Evolutionary conservation across 352 stramenopile genomes (phyloP).

Genomic region (Globisporangium nunn): DNA sequence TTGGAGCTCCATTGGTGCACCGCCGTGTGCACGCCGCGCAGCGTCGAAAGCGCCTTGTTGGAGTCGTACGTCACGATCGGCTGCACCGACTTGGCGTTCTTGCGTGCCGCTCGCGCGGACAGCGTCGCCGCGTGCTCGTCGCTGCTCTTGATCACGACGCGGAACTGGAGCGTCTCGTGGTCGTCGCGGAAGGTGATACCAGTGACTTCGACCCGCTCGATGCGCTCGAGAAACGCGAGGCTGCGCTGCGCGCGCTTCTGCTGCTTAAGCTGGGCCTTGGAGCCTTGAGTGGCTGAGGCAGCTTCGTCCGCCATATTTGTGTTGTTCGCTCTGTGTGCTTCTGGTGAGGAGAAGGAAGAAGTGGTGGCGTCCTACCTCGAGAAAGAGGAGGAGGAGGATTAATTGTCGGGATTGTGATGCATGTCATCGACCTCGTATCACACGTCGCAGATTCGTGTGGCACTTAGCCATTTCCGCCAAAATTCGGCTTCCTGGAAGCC

Average conservation of each 20-base stretch:
- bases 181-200: constrained; percentile 7
- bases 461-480: background rate
- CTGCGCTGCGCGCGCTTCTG: constrained; percentile 4
- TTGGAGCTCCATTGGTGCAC: constrained; percentile 11
- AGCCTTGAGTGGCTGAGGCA: background rate
- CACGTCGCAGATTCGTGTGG: background rate
- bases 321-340: background rate
- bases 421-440: background rate
- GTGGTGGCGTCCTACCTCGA: background rate
- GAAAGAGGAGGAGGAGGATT: background rate
- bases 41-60: constrained; percentile 10
- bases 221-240: constrained; percentile 11
- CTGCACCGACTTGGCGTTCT: constrained; percentile 6
- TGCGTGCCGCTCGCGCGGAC: constrained; percentile 4
- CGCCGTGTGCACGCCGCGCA: constrained; percentile 6
- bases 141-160: constrained; percentile 10
- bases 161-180: constrained; percentile 9
- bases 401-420: no score
- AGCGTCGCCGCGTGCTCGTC: background rate
- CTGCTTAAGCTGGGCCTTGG: constrained; percentile 11
- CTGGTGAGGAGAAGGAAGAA: background rate
- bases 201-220: constrained; percentile 7
- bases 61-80: constrained; percentile 7
- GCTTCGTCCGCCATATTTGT: background rate
- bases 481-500: background rate